phyloP scores from a whole-genome alignment of 305 asterid species.

The Rubia balearica region DNA sequence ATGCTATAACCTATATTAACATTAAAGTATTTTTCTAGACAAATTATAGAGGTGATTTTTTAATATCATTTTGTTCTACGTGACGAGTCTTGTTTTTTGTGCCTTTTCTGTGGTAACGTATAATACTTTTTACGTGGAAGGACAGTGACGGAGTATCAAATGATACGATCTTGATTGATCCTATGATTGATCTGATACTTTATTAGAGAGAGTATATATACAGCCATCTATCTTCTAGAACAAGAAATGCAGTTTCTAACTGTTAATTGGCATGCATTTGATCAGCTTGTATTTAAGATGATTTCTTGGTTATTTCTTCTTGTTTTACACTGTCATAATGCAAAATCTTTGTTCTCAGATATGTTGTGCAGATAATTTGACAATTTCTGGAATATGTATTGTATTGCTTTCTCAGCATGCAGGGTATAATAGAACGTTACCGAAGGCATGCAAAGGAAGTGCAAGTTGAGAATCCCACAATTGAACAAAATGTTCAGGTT shows the following conservation, averaged over 20 bases:
- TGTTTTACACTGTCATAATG: too few relatives aligned
- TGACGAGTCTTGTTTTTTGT: not conserved
- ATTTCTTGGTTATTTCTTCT: too few relatives aligned
- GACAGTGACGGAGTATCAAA: too few relatives aligned
- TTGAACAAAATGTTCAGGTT: conserved; percentile 59
- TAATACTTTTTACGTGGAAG: too few relatives aligned
- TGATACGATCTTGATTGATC: too few relatives aligned
- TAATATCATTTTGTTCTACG: not conserved
- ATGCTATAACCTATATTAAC: not conserved
- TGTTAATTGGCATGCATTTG: too few relatives aligned
- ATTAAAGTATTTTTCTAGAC: not conserved
- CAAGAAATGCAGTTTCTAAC: too few relatives aligned
- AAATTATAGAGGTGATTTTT: not conserved
- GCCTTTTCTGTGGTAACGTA: too few relatives aligned
- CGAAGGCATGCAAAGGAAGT: conserved; percentile 51
- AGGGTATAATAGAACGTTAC: conserved; percentile 60
- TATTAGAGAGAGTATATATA: too few relatives aligned
- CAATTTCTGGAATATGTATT: not conserved
- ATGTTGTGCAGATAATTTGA: not conserved
- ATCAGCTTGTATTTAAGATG: too few relatives aligned
- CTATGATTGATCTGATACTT: too few relatives aligned
- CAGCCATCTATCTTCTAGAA: too few relatives aligned
- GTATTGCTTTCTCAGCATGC: conserved; percentile 44
- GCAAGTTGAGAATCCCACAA: conserved; percentile 41
- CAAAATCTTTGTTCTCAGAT: not conserved